Evolutionary conservation across 2,329 filamentous ascomycete genomes (phyloP), one percentile per base, ranked within the genome.

Genomic region (Xylariaceae sp.): DNA sequence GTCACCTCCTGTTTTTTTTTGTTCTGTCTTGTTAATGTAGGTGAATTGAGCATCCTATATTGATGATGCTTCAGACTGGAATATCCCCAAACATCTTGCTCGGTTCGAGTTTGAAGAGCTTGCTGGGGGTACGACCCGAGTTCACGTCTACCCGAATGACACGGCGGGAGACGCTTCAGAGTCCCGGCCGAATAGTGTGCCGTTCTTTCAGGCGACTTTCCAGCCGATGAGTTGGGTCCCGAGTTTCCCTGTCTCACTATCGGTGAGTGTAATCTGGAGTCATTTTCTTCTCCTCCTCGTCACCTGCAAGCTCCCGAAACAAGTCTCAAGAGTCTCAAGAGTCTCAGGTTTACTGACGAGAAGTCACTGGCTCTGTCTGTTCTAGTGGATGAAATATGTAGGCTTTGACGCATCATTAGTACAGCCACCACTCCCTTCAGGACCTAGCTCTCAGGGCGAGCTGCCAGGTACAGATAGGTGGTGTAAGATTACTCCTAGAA

Each of bases 71-170:
- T 23, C 36, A 75, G 73, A 77, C 49, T 79, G 75, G 75, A 77
- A 76, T 54, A 71, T 76, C 22, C 75, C 76, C 11, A 79, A 79
- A 53, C 74, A 79, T 45, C 67, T 79, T 12, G 76, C 76, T 27
- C 63, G 63, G 10, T 79, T 79, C 55, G 66, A 68, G 12, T 79
- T 73, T 67, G 58, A 61, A 12, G 55, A 65, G 16, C 50, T 63
- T 25, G 47, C 64, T 5, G 59, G 68, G 47, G 65, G 64, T 23
- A 61, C 65, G 22, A 66, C 64, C 16, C 62, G 58, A 6, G 66
- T 76, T 47, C 64, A 69, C 32, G 70, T 78, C 22, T 73, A 64
- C 52, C 73, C 73, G 2, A 61, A 71, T 48, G 70, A 74, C 55
- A 65, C 57, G 1, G 48, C 49, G 2, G 50, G 44, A 19, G 61